Percentiles rank a stretch among this genome's conserved stretches.
Conservation (phyloP, 805 yeast genomes). For the Metschnikowia chrysomelidarum region DNA sequence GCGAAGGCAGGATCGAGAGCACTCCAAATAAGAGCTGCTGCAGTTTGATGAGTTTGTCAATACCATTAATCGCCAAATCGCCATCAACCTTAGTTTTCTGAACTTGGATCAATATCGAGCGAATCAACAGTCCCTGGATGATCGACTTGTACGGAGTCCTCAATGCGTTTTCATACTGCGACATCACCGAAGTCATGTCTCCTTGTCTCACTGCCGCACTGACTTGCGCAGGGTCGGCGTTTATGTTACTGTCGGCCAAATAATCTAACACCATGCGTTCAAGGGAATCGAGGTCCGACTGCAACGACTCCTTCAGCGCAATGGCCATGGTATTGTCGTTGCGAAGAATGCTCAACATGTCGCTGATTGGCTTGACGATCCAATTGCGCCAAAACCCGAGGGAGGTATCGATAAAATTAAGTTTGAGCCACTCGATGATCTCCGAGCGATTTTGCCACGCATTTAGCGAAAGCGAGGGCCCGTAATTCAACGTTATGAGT, state of each 20-base stretch:
- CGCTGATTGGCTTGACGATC: slow-evolving; percentile 72
- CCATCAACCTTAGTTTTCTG: slow-evolving; percentile 97
- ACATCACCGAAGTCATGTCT: slow-evolving; percentile 75
- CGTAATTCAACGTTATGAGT: slow-evolving; percentile 41
- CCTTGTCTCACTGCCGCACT: slow-evolving; percentile 61
- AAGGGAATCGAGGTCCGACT: slow-evolving; percentile 74
- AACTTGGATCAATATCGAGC: slow-evolving; percentile 83
- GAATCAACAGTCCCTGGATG: slow-evolving; percentile 66
- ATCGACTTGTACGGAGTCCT: slow-evolving; percentile 64
- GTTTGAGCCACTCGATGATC: slow-evolving; percentile 54
- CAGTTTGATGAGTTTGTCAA: slow-evolving; percentile 82
- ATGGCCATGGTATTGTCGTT: slow-evolving; percentile 78
- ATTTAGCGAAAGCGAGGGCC: slow-evolving; percentile 48
- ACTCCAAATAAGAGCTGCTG: slow-evolving; percentile 94
- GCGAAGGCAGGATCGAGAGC: slow-evolving; percentile 83
- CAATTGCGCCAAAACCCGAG: slow-evolving; percentile 75
- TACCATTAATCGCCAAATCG: slow-evolving; percentile 83
- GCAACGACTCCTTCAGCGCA: slow-evolving; percentile 73
- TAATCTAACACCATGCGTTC: slow-evolving; percentile 87
- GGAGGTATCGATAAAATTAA: slow-evolving; percentile 61
- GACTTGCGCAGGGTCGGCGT: slow-evolving; percentile 28
- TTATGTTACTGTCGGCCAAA: slow-evolving; percentile 34
- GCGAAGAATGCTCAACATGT: slow-evolving; percentile 75
- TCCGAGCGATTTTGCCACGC: slow-evolving; percentile 51
- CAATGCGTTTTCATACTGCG: slow-evolving; percentile 74